Conservation (phyloP, 768 basidiomycete genomes). For the Hysterangium stoloniferum region DNA sequence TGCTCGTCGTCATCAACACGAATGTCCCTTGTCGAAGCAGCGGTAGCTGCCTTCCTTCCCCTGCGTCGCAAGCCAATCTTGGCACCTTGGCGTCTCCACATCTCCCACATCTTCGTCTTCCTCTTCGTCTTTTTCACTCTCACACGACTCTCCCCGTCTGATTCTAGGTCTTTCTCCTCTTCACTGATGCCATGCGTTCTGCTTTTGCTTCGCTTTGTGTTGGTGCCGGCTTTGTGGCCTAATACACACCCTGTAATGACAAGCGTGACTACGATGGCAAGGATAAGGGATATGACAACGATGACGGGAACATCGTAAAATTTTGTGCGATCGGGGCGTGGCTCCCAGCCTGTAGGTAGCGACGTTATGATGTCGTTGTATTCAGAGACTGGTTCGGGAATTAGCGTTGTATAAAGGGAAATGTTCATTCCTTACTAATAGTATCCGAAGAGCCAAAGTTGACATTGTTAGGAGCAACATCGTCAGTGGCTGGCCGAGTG, state of each 20-base stretch:
- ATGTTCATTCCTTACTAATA: neutral
- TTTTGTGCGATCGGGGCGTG: neutral
- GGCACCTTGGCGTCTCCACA: neutral
- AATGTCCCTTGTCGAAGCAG: neutral
- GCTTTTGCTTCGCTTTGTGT: neutral
- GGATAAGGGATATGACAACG: slow-evolving; percentile 50
- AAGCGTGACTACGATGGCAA: slow-evolving; percentile 52
- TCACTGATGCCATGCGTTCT: neutral
- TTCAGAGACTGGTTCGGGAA: neutral
- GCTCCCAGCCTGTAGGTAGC: slow-evolving; percentile 19
- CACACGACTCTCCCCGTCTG: neutral
- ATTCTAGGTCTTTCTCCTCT: neutral
- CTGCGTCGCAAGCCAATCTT: neutral
- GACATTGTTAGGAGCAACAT: neutral
- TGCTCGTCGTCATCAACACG: neutral
- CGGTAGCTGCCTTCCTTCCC: neutral
- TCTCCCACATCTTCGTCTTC: slow-evolving; percentile 5
- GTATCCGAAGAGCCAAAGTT: neutral
- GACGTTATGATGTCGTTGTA: slow-evolving; percentile 3
- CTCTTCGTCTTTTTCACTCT: neutral
- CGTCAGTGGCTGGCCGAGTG: no score
- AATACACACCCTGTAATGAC: slow-evolving; percentile 56
- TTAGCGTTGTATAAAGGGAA: neutral
- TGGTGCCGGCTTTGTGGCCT: slow-evolving; percentile 29
- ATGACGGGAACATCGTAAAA: slow-evolving; percentile 19